Base-by-base conservation (phyloP, 352 stramenopile species). In the Globisporangium apiculatum region DNA sequence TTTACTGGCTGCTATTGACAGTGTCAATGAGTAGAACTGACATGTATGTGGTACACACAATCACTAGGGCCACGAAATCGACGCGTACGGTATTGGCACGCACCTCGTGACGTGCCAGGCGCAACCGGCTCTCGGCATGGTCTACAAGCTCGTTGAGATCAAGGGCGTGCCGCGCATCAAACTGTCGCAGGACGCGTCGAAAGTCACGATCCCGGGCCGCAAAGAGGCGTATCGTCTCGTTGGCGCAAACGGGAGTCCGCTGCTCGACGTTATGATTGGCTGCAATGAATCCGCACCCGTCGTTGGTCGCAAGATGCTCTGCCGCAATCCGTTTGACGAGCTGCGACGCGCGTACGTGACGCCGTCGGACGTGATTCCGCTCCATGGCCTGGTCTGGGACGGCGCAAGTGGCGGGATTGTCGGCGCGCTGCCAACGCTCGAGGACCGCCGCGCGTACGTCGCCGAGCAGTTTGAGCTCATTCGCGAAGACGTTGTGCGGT, bases 141-240 rank as follows among this genome's bases (percentile, higher is more conserved):
- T 99, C 18, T 99, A 98, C 86, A 99, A 99, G 77, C 83, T 99
- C 24, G 97, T 99, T 38, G 96, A 99, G 77, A 96, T 99, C 60
- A 91, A 98, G 59, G 90, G 83, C 24, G 65, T 88, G 60, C 92
- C 97, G 14, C 83, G 97, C 49, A 99, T 99, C 61, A 99, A 99
- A 76, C 73, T 99, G 37, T 98, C 90, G 24, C 84, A 99, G 74
- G 96, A 99, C 52, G 79, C 97, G 35, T 91, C 75, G 55, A 99
- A 99, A 67, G 95, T 98, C 31, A 97, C 89, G 51, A 94, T 97
- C 51, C 89, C 89, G 5, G 87, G 86, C 3, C 82, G 85, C 48
- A 97, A 97, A 71, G 73, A 93, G 35, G 88, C 87, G 7, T 98
- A 96, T 66, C 87, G 94, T 57, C 76, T 98, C 14, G 77, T 97